Conservation (phyloP, 2,329 filamentous ascomycete species). For the Penicillium olsonii region DNA sequence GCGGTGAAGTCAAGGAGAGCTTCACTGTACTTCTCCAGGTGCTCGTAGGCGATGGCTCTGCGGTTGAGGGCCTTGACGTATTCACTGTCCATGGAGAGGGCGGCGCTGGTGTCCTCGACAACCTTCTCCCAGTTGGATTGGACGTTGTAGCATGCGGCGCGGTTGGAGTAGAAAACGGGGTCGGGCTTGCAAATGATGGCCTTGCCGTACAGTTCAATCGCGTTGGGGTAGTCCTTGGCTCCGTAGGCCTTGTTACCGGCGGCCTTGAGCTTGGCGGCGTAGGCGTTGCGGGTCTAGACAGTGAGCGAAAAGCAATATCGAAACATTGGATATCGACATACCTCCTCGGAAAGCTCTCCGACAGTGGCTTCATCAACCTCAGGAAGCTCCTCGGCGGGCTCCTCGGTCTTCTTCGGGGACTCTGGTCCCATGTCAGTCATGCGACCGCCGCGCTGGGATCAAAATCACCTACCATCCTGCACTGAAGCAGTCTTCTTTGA, state of each 20-base stretch:
- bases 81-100: conserved; percentile 87
- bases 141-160: conserved; percentile 95
- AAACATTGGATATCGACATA: conserved; percentile 26
- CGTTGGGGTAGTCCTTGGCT: conserved; percentile 87
- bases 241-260: conserved; percentile 96
- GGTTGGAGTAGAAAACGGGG: conserved; percentile 98
- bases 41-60: conserved; percentile 93
- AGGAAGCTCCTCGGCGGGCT: conserved; percentile 65
- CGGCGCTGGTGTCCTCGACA: conserved; percentile 93
- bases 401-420: conserved; percentile 50
- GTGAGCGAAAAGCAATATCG: conserved; percentile 10
- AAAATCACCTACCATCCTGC: conserved; percentile 37
- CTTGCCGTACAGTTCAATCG: conserved; percentile 93
- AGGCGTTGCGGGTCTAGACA: conserved; percentile 74
- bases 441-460: conserved; percentile 2
- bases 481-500: conserved; percentile 51
- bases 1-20: conserved; percentile 96
- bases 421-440: conserved; percentile 28
- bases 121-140: conserved; percentile 93
- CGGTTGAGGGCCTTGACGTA: conserved; percentile 98
- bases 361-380: conserved; percentile 58
- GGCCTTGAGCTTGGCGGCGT: conserved; percentile 88
- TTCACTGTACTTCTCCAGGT: conserved; percentile 86
- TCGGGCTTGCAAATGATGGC: conserved; percentile 97
- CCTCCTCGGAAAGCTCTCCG: conserved; percentile 49